Evolutionary conservation across 1,284 basidiomycete species (phyloP), one percentile per base, ranked within the genome.

Genomic region (Cutaneotrichosporon daszewskae): DNA sequence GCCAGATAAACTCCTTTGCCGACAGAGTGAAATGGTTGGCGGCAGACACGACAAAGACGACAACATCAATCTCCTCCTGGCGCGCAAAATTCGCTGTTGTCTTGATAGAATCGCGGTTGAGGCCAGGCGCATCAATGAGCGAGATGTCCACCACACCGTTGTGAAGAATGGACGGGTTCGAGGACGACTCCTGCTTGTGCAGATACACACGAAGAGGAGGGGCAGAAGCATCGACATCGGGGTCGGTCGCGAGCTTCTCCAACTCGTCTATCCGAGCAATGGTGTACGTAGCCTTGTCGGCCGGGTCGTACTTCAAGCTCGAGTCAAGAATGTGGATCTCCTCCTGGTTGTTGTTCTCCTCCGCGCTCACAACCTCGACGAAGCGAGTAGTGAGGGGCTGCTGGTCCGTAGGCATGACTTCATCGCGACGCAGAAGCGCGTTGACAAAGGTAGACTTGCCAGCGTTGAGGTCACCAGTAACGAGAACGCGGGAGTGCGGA

Each of bases 371-470:
- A 1, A 98, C 91, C 72, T 98, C 92, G 72, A 91, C 95, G 68
- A 98, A 98, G 27, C 92, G 83, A 18, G 90, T 91, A 0, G 95
- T 99, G 72, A 92, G 89, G 3, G 95, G 95, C 66, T 98, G 95
- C 69, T 99, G 91, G 69, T 99, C 95, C 48, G 91, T 84, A 3
- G 95, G 92, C 84, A 98, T 90, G 40, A 96, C 82, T 67, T 86
- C 84, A 31, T 55, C 42, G 33, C 85, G 81, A 43, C 88, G 77
- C 7, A 96, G 78, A 26, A 99, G 75, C 2, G 92, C 87, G 61
- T 99, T 98, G 68, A 98, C 89, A 62, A 98, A 87, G 0, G 95
- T 98, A 25, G 91, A 96, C 73, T 99, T 99, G 60, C 95, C 95
- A 24, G 95, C 87, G 66, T 99, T 99, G 48, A 98, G 78, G 69